Percentiles rank a stretch among this genome's conserved stretches.
phyloP scores from a whole-genome alignment of 257 asterid genomes.

The Fraxinus americana region DNA sequence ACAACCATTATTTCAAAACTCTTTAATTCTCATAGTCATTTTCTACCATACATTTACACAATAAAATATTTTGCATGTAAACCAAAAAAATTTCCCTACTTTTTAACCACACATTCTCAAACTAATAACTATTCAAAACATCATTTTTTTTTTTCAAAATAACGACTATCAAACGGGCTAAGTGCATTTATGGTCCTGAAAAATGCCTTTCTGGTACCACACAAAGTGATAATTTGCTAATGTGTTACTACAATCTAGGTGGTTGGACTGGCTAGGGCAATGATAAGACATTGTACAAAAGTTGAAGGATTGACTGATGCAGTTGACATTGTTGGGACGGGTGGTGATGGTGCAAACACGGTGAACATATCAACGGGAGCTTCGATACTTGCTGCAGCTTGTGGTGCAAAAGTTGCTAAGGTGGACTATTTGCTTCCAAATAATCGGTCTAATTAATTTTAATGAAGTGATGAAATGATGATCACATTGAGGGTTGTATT shows the following conservation, averaged over 20 bases:
- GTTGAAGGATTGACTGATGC: constrained; percentile 65
- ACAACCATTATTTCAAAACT: no score
- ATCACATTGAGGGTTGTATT: not conserved
- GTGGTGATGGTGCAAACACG: constrained; percentile 88
- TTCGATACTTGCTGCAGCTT: constrained; percentile 87
- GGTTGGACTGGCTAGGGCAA: constrained; percentile 80
- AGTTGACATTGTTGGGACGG: constrained; percentile 90
- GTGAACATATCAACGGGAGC: constrained; percentile 89
- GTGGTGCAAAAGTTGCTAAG: constrained; percentile 88
- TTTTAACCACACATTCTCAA: no score
- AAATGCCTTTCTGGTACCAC: not conserved
- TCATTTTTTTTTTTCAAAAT: no score
- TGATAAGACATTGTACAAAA: constrained; percentile 64
- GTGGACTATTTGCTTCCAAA: constrained; percentile 29
- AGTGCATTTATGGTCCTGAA: not conserved
- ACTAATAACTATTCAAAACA: no score
- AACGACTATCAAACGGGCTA: no score
- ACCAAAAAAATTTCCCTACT: no score
- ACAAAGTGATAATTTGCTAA: not conserved
- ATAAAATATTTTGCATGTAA: no score
- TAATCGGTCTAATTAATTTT: not conserved
- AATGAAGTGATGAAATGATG: not conserved
- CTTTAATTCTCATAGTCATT: no score
- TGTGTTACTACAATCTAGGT: constrained; percentile 39
- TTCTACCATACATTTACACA: no score